These are phyloP conservation scores for Botrytis cinerea DNA, from an alignment of 2,329 filamentous ascomycete genomes.

Conservation along the genomic window DNA sequence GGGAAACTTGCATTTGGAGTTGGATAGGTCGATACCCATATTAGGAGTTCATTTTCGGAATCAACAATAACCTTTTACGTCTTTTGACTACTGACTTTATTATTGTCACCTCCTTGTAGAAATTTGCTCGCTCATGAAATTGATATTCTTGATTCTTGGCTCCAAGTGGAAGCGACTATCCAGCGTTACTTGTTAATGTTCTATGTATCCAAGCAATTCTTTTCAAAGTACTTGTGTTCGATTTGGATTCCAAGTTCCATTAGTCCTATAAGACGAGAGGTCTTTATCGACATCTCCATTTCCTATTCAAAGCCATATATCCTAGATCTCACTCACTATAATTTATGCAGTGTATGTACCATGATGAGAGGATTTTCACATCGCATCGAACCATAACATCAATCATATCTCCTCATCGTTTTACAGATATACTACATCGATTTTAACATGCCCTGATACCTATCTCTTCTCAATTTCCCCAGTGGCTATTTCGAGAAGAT, in stretches of 20 bases:
- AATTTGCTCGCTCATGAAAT: neutral
- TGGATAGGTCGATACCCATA: constrained; percentile 19
- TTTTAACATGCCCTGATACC: neutral
- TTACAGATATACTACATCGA: neutral
- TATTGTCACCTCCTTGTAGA: neutral
- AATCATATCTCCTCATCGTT: neutral
- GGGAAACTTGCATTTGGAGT: constrained; percentile 1
- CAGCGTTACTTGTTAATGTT: neutral
- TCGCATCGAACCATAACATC: neutral
- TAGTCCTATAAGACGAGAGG: neutral
- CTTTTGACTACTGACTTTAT: neutral
- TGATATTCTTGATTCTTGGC: neutral
- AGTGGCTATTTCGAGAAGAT: neutral
- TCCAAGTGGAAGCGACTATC: neutral
- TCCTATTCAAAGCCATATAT: neutral
- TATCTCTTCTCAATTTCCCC: neutral
- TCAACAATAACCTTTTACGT: neutral
- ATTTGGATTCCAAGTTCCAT: neutral
- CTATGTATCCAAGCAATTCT: neutral
- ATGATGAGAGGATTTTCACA: too few species aligned
- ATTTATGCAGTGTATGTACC: neutral
- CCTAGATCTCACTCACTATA: neutral
- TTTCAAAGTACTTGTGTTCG: neutral
- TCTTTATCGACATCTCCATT: neutral
- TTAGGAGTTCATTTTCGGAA: constrained; percentile 9